phyloP scores from a whole-genome alignment of 768 basidiomycete species.

The Mycena epipterygia region DNA sequence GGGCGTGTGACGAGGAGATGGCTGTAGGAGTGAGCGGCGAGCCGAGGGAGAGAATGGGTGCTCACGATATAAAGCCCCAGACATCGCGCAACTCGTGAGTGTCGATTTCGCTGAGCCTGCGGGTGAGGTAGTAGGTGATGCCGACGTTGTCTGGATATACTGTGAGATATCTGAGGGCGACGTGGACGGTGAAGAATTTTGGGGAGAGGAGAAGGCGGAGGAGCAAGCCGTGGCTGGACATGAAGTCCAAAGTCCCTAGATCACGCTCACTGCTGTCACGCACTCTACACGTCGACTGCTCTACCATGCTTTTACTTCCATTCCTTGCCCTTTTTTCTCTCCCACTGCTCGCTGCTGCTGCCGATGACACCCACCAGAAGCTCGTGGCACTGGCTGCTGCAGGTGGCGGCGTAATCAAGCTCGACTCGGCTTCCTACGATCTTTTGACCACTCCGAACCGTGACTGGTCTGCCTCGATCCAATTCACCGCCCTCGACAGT shows the following conservation, averaged over 20 bases:
- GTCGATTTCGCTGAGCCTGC: conserved; percentile 77
- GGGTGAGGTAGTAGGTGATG: conserved; percentile 91
- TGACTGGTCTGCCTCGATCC: conserved; percentile 89
- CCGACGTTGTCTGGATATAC: conserved; percentile 90
- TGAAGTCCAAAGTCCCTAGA: conserved; percentile 36
- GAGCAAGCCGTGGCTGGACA: conserved; percentile 86
- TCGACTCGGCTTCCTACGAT: conserved; percentile 83
- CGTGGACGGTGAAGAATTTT: conserved; percentile 93
- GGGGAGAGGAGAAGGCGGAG: conserved; percentile 94
- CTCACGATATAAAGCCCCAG: conserved; percentile 91
- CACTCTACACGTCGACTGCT: conserved; percentile 46
- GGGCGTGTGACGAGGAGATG: conserved; percentile 95
- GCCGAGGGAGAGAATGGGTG: conserved; percentile 30
- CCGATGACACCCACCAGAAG: conserved; percentile 59
- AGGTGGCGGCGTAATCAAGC: conserved; percentile 85
- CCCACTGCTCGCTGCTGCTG: conserved; percentile 49
- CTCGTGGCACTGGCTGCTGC: conserved; percentile 77
- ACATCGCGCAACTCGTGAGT: conserved; percentile 83
- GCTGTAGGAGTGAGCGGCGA: conserved; percentile 56
- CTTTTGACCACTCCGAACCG: conserved; percentile 81
- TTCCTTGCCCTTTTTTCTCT: conserved; percentile 45
- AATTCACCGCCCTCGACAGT: conserved; percentile 89
- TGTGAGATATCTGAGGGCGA: conserved; percentile 90
- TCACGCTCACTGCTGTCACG: conserved; percentile 37
- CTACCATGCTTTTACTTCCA: conserved; percentile 41